Percentiles rank a stretch among this genome's conserved stretches.
Conservation (phyloP, 1,284 basidiomycete species). For the Kalmanozyma brasiliensis region DNA sequence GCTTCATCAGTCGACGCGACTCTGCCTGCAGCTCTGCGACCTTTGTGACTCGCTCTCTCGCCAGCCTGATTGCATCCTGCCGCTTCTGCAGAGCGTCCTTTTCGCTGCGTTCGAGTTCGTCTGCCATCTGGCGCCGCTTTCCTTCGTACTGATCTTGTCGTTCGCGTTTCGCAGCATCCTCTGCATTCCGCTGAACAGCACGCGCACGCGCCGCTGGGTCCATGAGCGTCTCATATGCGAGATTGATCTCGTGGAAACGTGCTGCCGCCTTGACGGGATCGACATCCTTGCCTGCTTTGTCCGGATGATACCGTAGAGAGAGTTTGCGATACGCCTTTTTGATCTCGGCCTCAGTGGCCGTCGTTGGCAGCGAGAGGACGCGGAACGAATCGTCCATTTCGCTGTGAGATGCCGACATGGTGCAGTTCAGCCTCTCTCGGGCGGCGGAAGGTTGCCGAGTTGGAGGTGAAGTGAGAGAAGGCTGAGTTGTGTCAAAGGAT, state of each 20-base stretch:
- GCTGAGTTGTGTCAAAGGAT: constrained; percentile 14
- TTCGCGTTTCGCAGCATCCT: constrained; percentile 77
- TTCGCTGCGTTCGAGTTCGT: constrained; percentile 85
- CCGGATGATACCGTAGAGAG: constrained; percentile 60
- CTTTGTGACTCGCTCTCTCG: constrained; percentile 21
- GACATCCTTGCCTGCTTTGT: constrained; percentile 61
- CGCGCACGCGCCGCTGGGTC: constrained; percentile 84
- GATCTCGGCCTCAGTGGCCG: constrained; percentile 83
- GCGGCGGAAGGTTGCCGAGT: background rate
- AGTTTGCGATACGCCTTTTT: constrained; percentile 75
- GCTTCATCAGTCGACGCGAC: constrained; percentile 43
- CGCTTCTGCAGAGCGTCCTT: constrained; percentile 75
- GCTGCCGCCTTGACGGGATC: constrained; percentile 71
- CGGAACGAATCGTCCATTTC: constrained; percentile 54
- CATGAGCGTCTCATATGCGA: constrained; percentile 84
- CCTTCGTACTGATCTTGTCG: constrained; percentile 80
- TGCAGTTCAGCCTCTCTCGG: background rate
- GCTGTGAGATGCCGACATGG: constrained; percentile 22
- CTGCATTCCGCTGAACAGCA: constrained; percentile 80
- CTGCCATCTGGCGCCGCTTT: constrained; percentile 81
- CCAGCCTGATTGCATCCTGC: constrained; percentile 68
- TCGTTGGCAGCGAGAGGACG: constrained; percentile 75
- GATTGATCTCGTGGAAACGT: constrained; percentile 87
- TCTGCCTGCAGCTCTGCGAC: constrained; percentile 42
- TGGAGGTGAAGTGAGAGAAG: constrained; percentile 1